phyloP scores from a whole-genome alignment of 441 rosid species.

The Populus hybrid region DNA sequence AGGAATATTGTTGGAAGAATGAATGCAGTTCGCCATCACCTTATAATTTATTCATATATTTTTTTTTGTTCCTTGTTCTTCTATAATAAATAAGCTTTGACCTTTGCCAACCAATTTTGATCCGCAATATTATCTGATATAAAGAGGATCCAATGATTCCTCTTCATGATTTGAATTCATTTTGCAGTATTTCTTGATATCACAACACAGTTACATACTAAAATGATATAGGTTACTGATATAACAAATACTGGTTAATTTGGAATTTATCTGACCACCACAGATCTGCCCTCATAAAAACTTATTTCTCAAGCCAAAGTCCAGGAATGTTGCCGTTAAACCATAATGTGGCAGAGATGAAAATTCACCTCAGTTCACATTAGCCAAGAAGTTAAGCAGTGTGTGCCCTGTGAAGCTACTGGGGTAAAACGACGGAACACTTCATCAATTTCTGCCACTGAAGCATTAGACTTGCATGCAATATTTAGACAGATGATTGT shows the following conservation, averaged over 20 bases:
- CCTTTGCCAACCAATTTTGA: too few species aligned
- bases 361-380: neutral
- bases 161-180: too few species aligned
- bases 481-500: neutral
- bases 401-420: neutral
- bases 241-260: neutral
- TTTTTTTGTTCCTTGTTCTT: too few species aligned
- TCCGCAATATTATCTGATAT: too few species aligned
- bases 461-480: neutral
- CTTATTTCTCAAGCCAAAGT: neutral
- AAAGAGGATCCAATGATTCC: too few species aligned
- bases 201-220: neutral
- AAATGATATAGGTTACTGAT: neutral
- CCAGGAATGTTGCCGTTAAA: neutral
- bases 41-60: neutral
- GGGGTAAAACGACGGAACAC: neutral
- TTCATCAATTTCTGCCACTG: neutral
- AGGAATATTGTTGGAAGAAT: neutral
- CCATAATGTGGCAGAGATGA: neutral
- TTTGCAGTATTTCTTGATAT: neutral
- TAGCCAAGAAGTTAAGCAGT: neutral
- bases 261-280: neutral
- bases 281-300: neutral
- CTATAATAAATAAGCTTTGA: too few species aligned
- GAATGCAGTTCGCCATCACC: neutral